A percentile compares a stretch with the other conserved stretches of the same genome.
Evolutionary conservation across 257 asterid genomes (phyloP).

Genomic region (Datura wrightii): DNA sequence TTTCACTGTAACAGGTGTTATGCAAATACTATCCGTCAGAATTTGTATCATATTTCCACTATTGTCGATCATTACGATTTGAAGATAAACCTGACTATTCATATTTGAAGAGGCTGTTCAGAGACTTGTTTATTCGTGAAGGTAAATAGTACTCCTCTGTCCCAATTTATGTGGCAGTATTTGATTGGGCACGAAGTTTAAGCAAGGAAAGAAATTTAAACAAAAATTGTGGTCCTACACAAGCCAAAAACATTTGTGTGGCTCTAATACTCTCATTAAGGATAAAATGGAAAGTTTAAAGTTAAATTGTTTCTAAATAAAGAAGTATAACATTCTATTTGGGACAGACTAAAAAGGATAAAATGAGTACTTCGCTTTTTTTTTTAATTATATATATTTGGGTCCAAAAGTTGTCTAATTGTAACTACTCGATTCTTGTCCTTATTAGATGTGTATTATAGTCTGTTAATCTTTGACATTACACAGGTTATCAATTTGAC

Average conservation of each 20-base stretch:
- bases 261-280: background rate
- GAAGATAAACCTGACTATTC: conserved; percentile 96
- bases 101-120: conserved; percentile 90
- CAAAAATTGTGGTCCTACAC: background rate
- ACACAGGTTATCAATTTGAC: conserved; percentile 91
- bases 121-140: conserved; percentile 94
- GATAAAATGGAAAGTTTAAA: background rate
- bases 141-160: conserved; percentile 47
- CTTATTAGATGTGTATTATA: conserved; percentile 15
- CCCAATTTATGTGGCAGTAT: background rate
- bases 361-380: background rate
- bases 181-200: background rate
- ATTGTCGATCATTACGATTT: conserved; percentile 86
- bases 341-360: background rate
- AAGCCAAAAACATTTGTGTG: background rate
- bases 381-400: background rate
- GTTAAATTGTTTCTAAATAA: background rate
- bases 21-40: conserved; percentile 92
- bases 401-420: conserved; percentile 8
- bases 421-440: conserved; percentile 8
- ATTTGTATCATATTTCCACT: conserved; percentile 88
- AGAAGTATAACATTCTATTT: background rate
- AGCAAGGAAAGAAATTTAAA: background rate
- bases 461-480: conserved; percentile 28
- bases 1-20: conserved; percentile 59